Conservation (phyloP, 495 filamentous ascomycete species). For the Penicillium herquei region DNA sequence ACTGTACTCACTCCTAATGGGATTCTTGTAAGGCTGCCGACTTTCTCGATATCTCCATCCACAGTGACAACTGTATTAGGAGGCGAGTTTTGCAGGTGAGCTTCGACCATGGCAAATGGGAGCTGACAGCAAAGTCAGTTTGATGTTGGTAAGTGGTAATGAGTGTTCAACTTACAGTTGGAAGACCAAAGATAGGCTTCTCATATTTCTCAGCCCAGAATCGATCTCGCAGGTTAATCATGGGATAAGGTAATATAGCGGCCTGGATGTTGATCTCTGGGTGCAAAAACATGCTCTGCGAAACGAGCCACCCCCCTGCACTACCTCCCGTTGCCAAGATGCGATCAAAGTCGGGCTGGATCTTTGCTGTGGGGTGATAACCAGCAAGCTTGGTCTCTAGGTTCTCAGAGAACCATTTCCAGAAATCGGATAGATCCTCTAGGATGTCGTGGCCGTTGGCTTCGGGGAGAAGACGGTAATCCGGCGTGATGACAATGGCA, state of each 20-base stretch:
- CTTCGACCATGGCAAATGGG: conserved; percentile 9
- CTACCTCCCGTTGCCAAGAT: conserved; percentile 12
- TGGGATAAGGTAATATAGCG: conserved; percentile 13
- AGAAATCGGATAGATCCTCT: conserved; percentile 12
- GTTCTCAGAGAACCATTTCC: conserved; percentile 11
- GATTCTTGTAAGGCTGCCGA: neutral
- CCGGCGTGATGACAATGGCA: conserved; percentile 15
- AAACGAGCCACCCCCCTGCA: conserved; percentile 18
- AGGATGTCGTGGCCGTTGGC: conserved; percentile 14
- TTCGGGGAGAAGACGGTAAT: conserved; percentile 19
- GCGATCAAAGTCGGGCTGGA: conserved; percentile 7
- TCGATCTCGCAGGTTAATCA: conserved; percentile 16
- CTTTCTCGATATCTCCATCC: conserved; percentile 1
- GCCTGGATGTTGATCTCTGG: conserved; percentile 9
- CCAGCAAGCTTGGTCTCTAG: neutral
- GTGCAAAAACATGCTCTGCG: conserved; percentile 14
- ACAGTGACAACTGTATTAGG: neutral
- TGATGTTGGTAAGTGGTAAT: too few relatives aligned
- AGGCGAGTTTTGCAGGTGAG: conserved; percentile 7
- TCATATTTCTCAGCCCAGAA: conserved; percentile 13
- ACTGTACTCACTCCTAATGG: conserved; percentile 12
- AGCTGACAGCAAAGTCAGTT: neutral
- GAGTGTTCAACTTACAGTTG: conserved; percentile 2
- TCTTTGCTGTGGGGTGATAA: neutral
- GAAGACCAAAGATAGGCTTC: conserved; percentile 16